Base-by-base conservation (phyloP, 2,329 filamentous ascomycete genomes). In the Trichoderma brevicompactum region DNA sequence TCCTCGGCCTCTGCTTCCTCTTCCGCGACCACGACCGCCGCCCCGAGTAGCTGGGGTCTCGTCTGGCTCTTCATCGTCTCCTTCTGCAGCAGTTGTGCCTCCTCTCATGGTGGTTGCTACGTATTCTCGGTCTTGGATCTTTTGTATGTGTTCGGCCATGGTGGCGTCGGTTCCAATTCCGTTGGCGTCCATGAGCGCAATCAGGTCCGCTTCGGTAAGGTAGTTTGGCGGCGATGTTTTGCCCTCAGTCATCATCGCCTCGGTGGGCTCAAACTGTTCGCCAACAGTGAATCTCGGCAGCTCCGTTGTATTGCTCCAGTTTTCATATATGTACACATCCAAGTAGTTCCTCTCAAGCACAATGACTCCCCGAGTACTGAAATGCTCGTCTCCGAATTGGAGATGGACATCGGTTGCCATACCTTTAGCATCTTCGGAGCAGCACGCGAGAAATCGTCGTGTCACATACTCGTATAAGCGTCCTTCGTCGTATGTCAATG, bases 131-230 rank as follows among this genome's bases (percentile, higher is more conserved):
- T 94, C 87, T 77, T 98, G 93, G 72, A 99, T 96, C 78, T 94
- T 99, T 66, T 92, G 88, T 72, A 99, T 99, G 74, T 99, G 95
- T 72, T 99, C 95, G 0, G 95, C 95, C 95, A 99, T 99, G 1
- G 95, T 99, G 7, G 95, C 95, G 79, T 99, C 95, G 9, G 95
- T 99, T 12, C 95, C 95, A 69, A 99, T 99, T 2, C 95, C 95
- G 74, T 99, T 99, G 50, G 92, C 94, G 79, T 99, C 95, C 95
- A 99, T 99, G 10, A 99, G 85, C 3, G 90, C 91, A 74, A 99
- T 97, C 32, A 99, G 83, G 75, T 99, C 95, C 0, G 95, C 94
- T 75, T 99, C 95, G 0, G 95, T 98, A 36, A 99, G 83, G 74
- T 96, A 97, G 23, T 85, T 87, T 0, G 95, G 95, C 12, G 94